Evolutionary conservation across 441 rosid genomes (phyloP), one percentile per base, ranked within the genome.

Genomic region (Populus tomentosa): DNA sequence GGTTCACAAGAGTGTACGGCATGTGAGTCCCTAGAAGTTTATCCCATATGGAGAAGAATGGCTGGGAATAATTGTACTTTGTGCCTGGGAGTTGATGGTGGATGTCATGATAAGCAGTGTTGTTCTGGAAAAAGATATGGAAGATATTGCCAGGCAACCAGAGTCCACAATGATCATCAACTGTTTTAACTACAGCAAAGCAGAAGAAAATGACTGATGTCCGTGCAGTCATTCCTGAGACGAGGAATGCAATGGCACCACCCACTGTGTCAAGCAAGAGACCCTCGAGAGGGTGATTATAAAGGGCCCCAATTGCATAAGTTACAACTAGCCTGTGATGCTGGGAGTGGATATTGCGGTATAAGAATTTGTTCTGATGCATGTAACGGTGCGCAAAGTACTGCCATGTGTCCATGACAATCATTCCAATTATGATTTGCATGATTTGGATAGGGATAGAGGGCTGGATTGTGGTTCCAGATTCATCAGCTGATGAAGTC

Each of bases 91-190:
- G 90, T 75, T 91, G 97, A 83, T 91, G 97, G 71, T 91, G 95
- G 78, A 92, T 79, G 83, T 91, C 95, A n/a, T 92, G 95, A 73
- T 89, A 91, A 10, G 97, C 94, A 33, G 88, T 87, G 85, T 91
- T 91, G 85, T 91, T 90, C 79, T 82, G 87, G 83, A 91, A 88
- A 69, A 86, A 75, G 14, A 85, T 69, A 74, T 88, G 93, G 86
- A 92, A 88, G 66, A 90, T 72, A 77, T 88, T 93, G 76, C 94
- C 92, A 33, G 97, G 94, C 80, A 93, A 79, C 87, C 90, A 84
- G 67, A 91, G 90, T 70, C 94, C 94, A 66, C 89, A 91, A 62
- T 90, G 96, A 75, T 91, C 94, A 77, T 91, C 96, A 4, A 90
- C 90, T 2, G 94, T 85, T 80, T 93, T 93, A 20, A 90, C 76